Conservation (phyloP, 345 rosid genomes). For the Eutrema japonicum region DNA sequence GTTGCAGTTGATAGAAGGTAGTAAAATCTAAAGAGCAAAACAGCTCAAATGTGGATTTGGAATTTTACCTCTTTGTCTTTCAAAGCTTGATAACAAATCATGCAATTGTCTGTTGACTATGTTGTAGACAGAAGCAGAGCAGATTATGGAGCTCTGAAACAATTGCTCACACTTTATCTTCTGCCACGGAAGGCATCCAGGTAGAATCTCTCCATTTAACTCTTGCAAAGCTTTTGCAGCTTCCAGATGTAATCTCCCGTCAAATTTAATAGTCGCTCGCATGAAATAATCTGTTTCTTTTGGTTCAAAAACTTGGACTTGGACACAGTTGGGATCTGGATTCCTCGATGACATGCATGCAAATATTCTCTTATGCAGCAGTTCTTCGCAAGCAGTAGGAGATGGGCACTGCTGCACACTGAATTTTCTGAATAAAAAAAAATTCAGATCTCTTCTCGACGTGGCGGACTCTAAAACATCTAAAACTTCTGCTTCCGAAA, state of each 20-base stretch:
- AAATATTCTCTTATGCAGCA: slow-evolving; percentile 57
- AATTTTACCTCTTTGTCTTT: slow-evolving; percentile 53
- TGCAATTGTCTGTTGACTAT: slow-evolving; percentile 66
- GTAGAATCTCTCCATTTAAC: slow-evolving; percentile 67
- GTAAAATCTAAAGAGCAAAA: background rate
- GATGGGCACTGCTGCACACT: slow-evolving; percentile 54
- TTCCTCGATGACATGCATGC: slow-evolving; percentile 63
- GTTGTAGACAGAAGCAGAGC: slow-evolving; percentile 62
- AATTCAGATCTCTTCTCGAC: slow-evolving; percentile 54
- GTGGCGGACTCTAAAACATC: slow-evolving; percentile 57
- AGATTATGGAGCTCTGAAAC: slow-evolving; percentile 78
- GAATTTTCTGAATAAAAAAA: slow-evolving; percentile 61
- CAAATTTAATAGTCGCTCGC: slow-evolving; percentile 70
- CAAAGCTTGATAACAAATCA: slow-evolving; percentile 50
- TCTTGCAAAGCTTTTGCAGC: slow-evolving; percentile 94
- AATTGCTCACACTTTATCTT: slow-evolving; percentile 71
- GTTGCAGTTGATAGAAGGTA: slow-evolving; percentile 7
- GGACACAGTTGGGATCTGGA: slow-evolving; percentile 52
- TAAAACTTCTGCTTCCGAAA: slow-evolving; percentile 66
- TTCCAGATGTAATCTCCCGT: slow-evolving; percentile 86
- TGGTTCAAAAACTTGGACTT: slow-evolving; percentile 66
- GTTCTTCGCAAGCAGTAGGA: slow-evolving; percentile 57
- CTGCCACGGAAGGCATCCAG: slow-evolving; percentile 81
- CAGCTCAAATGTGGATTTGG: slow-evolving; percentile 17
- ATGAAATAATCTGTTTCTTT: slow-evolving; percentile 51